phyloP scores from a whole-genome alignment of 345 rosid genomes.

The Aethionema arabicum region DNA sequence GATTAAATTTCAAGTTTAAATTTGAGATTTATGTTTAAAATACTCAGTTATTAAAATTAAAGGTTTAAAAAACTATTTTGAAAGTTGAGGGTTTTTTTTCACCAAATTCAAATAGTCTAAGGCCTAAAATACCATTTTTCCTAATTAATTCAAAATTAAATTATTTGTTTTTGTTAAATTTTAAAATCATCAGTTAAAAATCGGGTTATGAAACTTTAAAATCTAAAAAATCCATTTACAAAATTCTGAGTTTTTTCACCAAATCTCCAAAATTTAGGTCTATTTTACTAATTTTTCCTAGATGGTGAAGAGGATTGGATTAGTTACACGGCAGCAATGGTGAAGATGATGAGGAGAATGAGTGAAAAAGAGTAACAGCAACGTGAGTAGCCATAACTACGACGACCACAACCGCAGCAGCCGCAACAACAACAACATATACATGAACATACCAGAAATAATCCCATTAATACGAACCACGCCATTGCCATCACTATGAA shows the following conservation, averaged over 20 bases:
- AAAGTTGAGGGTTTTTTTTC: no score
- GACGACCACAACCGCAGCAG: conserved; percentile 44
- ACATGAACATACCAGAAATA: conserved; percentile 38
- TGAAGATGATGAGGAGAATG: conserved; percentile 46
- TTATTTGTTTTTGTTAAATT: no score
- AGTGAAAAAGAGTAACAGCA: conserved; percentile 44
- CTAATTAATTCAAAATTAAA: no score
- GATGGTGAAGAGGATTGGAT: no score
- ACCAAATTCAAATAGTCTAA: no score
- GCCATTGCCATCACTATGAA: conserved; percentile 40
- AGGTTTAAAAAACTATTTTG: no score
- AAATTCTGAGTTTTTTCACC: no score
- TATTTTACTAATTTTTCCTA: background rate
- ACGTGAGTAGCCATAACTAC: conserved; percentile 40
- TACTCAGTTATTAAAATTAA: no score
- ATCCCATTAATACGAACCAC: conserved; percentile 52
- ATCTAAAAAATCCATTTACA: no score
- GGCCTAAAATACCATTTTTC: no score
- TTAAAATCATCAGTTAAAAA: background rate
- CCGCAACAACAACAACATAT: conserved; percentile 44
- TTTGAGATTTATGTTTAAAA: no score
- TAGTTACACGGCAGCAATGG: conserved; percentile 48
- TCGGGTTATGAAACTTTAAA: background rate
- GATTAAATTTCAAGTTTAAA: no score
- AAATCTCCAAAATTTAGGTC: background rate